These are phyloP conservation scores for Globisporangium cylindrosporum DNA, from an alignment of 352 stramenopile genomes.

Conservation along the genomic window DNA sequence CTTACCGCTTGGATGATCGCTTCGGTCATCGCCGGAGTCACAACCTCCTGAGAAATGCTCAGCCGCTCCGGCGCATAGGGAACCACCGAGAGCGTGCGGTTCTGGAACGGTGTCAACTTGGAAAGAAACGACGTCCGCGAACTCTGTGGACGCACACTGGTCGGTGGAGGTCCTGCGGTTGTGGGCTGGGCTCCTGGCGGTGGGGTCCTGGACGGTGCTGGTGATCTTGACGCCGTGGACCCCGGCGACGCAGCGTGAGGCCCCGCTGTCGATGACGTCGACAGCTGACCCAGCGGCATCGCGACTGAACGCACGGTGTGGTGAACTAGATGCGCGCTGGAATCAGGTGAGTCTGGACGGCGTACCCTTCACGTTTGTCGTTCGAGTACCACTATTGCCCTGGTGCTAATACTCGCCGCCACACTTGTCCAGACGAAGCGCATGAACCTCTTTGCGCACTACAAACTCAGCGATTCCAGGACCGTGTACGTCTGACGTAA, in stretches of 20 bases:
- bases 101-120: constrained; percentile 43
- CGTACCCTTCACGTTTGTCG: not conserved
- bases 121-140: constrained; percentile 49
- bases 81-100: constrained; percentile 43
- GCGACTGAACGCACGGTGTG: not conserved
- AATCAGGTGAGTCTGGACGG: not conserved
- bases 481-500: not conserved
- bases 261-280: not conserved
- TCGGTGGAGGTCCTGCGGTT: not conserved
- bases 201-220: not conserved
- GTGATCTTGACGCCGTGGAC: not conserved
- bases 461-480: not conserved
- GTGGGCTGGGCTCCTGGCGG: not conserved
- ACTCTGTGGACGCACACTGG: not conserved
- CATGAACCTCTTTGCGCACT: constrained; percentile 1
- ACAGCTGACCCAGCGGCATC: not conserved
- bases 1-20: constrained; percentile 37
- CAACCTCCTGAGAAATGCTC: constrained; percentile 52
- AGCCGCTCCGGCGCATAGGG: constrained; percentile 62
- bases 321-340: not conserved
- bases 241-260: not conserved
- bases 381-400: not conserved
- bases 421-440: not conserved
- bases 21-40: constrained; percentile 50
- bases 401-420: not conserved